phyloP scores from a whole-genome alignment of 1,284 basidiomycete species.

The Ceratobasidium theobromae region DNA sequence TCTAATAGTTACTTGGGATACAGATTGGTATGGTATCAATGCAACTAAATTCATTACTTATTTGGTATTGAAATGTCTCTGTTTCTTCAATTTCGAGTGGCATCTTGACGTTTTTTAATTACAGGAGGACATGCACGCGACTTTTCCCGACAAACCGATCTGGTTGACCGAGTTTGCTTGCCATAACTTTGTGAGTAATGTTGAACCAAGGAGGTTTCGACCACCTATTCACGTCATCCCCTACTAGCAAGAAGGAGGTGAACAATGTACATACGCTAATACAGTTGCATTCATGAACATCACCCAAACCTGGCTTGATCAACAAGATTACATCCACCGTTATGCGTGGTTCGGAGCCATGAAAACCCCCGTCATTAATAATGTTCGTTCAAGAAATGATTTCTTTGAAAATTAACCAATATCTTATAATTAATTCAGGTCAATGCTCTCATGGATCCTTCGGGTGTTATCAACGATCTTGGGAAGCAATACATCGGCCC shows the following conservation, averaged over 20 bases:
- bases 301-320: conserved; percentile 49
- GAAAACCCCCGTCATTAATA: conserved; percentile 29
- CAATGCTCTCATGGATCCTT: conserved; percentile 28
- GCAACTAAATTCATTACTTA: conserved; percentile 55
- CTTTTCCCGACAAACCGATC: conserved; percentile 52
- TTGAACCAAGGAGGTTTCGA: background rate
- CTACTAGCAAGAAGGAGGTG: conserved; percentile 30
- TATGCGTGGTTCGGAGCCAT: conserved; percentile 52
- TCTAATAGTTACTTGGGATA: background rate
- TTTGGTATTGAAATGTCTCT: conserved; percentile 40
- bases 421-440: background rate
- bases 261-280: conserved; percentile 45
- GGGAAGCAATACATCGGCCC: conserved; percentile 32
- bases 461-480: conserved; percentile 25
- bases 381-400: conserved; percentile 17
- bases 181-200: conserved; percentile 45
- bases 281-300: conserved; percentile 48
- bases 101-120: background rate
- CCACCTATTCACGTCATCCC: background rate
- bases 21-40: conserved; percentile 60
- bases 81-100: background rate
- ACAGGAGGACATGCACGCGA: conserved; percentile 49
- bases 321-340: conserved; percentile 50
- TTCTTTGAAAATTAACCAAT: background rate
- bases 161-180: conserved; percentile 72